These are phyloP conservation scores for Cyanodermella asteris DNA, from an alignment of 2,329 filamentous ascomycete species.

Conservation along the genomic window DNA sequence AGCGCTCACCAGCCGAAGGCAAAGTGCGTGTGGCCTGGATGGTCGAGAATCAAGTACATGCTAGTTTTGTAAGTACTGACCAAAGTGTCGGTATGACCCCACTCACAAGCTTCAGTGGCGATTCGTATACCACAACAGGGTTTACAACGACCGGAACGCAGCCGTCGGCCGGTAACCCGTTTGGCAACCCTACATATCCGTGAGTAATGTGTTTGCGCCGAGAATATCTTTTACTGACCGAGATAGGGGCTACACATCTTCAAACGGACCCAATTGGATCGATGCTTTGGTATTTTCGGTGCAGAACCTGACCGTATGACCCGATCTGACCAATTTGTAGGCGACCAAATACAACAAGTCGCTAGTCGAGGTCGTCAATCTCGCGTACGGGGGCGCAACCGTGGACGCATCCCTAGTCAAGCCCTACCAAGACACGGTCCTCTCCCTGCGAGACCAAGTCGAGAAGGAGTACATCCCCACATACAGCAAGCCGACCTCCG, in stretches of 20 bases:
- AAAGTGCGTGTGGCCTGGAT: too few species aligned
- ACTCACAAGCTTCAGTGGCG: too few species aligned
- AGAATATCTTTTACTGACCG: too few species aligned
- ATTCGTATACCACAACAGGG: slow-evolving; percentile 19
- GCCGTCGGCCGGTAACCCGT: slow-evolving; percentile 16
- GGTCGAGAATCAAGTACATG: too few species aligned
- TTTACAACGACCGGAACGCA: slow-evolving; percentile 16
- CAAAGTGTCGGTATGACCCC: too few species aligned
- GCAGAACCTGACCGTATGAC: slow-evolving; percentile 25
- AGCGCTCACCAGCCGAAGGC: too few species aligned
- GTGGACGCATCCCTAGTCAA: slow-evolving; percentile 17
- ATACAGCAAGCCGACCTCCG: slow-evolving; percentile 14
- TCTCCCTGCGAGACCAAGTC: slow-evolving; percentile 18
- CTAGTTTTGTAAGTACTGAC: too few species aligned
- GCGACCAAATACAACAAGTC: slow-evolving; percentile 22
- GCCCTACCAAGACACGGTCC: slow-evolving; percentile 16
- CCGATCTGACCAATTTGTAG: slow-evolving; percentile 32
- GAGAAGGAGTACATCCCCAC: slow-evolving; percentile 19
- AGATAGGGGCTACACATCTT: slow-evolving; percentile 18
- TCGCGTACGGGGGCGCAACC: slow-evolving; percentile 15
- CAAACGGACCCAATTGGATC: slow-evolving; percentile 34
- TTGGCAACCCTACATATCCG: slow-evolving; percentile 20
- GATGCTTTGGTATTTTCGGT: slow-evolving; percentile 26
- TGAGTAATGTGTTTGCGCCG: too few species aligned
- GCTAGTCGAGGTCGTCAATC: slow-evolving; percentile 5